These are phyloP conservation scores for Brassica cretica DNA, from an alignment of 345 rosid species.

Conservation along the genomic window DNA sequence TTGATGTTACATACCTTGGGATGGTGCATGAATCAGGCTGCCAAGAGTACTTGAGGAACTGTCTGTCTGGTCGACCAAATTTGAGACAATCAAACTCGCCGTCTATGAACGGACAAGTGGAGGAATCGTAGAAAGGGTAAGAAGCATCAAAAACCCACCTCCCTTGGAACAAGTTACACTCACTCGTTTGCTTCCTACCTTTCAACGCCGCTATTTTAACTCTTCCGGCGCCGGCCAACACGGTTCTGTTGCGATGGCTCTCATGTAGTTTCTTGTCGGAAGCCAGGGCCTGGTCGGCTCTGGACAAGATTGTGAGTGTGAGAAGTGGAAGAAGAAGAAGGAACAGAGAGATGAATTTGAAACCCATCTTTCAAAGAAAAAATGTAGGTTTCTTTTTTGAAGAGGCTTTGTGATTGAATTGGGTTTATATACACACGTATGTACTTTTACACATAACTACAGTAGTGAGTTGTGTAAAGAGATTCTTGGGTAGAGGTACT, in stretches of 20 bases:
- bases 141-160: conserved; percentile 66
- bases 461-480: conserved; percentile 18
- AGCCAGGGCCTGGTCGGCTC: conserved; percentile 11
- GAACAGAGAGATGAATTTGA: conserved; percentile 25
- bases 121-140: conserved; percentile 61
- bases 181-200: conserved; percentile 52
- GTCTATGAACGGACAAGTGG: conserved; percentile 75
- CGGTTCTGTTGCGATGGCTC: conserved; percentile 15
- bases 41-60: conserved; percentile 84
- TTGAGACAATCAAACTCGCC: conserved; percentile 72
- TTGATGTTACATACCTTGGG: conserved; percentile 56
- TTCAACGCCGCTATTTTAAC: conserved; percentile 33
- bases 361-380: conserved; percentile 39
- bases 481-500: conserved; percentile 27
- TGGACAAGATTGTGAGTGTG: conserved; percentile 27
- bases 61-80: conserved; percentile 73
- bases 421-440: conserved; percentile 17
- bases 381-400: neutral
- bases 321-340: conserved; percentile 23
- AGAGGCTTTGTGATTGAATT: conserved; percentile 15
- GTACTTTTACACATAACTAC: conserved; percentile 7
- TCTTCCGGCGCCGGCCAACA: conserved; percentile 34
- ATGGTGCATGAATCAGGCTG: conserved; percentile 64
- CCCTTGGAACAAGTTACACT: conserved; percentile 81
- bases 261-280: conserved; percentile 18